Evolutionary conservation across 495 filamentous ascomycete genomes (phyloP), one percentile per base, ranked within the genome.

Genomic region (Opeltia flavorubescens): DNA sequence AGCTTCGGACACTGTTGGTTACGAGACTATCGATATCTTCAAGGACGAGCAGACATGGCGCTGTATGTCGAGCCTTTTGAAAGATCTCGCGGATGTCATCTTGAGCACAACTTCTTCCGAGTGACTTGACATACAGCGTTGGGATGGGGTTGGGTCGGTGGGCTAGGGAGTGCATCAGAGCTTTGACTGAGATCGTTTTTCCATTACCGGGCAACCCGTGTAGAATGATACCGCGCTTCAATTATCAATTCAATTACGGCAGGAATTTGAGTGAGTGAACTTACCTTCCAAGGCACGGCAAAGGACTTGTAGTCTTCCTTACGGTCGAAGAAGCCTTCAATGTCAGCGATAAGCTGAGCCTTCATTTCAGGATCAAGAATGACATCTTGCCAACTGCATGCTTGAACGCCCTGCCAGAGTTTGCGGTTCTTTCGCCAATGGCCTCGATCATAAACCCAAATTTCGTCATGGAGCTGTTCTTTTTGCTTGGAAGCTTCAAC

Each of bases 101-200:
- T 34, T 34, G 31, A 13, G 13, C 31, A 13, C 4, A 56, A 44
- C 74, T 70, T 0, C 64, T 3, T 6, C 46, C 38, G 12, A 50
- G 46, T 0, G 62, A 61, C 53, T 76, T 78, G 44, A 80, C 74
- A 49, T 79, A 79, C 2, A 80, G 65, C 1, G 61, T 60, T 4
- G 70, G 68, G 11, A 75, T 63, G 3, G 65, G 56, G 11, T 53
- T 44, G 4, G 30, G 36, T 18, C 66, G 58, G 12, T 60, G 55
- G 26, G 41, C 50, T 12, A 82, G 58, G 30, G 65, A 70, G 49
- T 75, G 66, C 75, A 82, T 83, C 39, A 77, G 62, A 6, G 80
- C 80, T 62, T 82, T 82, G 63, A 81, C 77, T 20, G 68, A 72
- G 50, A 82, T 75, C n/a, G 80, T 82, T 60, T 84, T 84, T 5